A percentile compares a stretch with the other conserved stretches of the same genome.
Evolutionary conservation across 345 rosid species (phyloP).

Genomic region (Hypericum androsaemum): DNA sequence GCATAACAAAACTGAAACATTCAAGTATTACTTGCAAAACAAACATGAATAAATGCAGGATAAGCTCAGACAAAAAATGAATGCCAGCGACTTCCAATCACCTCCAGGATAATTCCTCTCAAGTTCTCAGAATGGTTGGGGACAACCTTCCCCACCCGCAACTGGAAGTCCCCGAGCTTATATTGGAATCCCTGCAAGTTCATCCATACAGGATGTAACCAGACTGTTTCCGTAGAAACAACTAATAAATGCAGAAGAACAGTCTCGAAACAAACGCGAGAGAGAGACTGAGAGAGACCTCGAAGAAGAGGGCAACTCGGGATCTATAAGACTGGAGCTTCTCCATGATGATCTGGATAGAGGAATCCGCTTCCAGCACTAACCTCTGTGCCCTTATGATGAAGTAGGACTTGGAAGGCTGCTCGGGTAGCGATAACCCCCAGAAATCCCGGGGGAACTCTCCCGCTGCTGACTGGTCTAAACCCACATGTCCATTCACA

Average conservation of each 20-base stretch:
- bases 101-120: conserved; percentile 96
- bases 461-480: conserved; percentile 33
- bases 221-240: not conserved
- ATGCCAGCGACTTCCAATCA: conserved; percentile 13
- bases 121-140: conserved; percentile 71
- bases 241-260: too few relatives aligned
- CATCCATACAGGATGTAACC: not conserved
- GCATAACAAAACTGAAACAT: not conserved
- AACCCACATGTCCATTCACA: not conserved
- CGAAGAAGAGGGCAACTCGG: conserved; percentile 60
- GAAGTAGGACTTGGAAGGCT: conserved; percentile 73
- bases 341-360: conserved; percentile 86
- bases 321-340: conserved; percentile 85
- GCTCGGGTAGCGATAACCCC: conserved; percentile 68
- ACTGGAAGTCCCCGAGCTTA: conserved; percentile 74
- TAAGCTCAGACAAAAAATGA: not conserved
- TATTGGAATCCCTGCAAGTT: conserved; percentile 74
- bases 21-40: not conserved
- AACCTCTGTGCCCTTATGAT: conserved; percentile 56
- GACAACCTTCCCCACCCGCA: conserved; percentile 85
- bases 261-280: not conserved
- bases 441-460: conserved; percentile 78
- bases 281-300: conserved; percentile 26
- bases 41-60: not conserved
- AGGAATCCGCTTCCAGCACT: conserved; percentile 66